A percentile compares a stretch with the other conserved stretches of the same genome.
Conservation (phyloP, 2,329 filamentous ascomycete genomes). For the Arthrobotrys musiformis region DNA sequence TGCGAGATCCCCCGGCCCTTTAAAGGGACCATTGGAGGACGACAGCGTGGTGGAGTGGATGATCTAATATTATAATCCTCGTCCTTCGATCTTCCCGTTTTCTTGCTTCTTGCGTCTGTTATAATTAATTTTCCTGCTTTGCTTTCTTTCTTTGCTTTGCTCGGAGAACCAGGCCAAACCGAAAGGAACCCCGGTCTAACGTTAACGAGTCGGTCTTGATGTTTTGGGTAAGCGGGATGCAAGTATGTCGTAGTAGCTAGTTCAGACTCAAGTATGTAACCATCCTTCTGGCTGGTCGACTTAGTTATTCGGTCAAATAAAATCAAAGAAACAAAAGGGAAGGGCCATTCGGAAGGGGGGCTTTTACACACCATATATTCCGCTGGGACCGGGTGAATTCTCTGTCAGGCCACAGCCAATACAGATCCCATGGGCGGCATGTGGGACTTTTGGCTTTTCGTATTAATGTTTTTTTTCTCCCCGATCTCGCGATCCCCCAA, state of each 20-base stretch:
- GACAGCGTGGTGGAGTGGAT: constrained; percentile 1
- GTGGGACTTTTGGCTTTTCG: background rate
- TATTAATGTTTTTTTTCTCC: constrained; percentile 10
- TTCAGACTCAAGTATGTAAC: too few relatives aligned
- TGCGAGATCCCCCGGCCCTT: constrained; percentile 50
- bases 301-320: background rate
- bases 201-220: constrained; percentile 51
- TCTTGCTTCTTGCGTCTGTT: too few relatives aligned
- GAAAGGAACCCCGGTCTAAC: constrained; percentile 16
- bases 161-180: too few relatives aligned
- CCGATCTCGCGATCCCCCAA: constrained; percentile 28
- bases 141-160: too few relatives aligned
- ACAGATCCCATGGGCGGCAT: constrained; percentile 27
- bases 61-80: background rate
- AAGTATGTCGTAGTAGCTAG: constrained; percentile 27
- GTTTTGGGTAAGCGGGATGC: constrained; percentile 52
- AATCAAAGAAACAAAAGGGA: background rate
- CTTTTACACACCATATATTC: constrained; percentile 36
- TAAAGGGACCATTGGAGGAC: constrained; percentile 43
- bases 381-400: constrained; percentile 37
- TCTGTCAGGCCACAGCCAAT: constrained; percentile 39
- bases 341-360: constrained; percentile 7
- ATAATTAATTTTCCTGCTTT: too few relatives aligned
- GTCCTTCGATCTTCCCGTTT: too few relatives aligned
- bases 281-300: too few relatives aligned